These are phyloP conservation scores for Salix arbutifolia DNA, from an alignment of 345 rosid species.

Conservation along the genomic window DNA sequence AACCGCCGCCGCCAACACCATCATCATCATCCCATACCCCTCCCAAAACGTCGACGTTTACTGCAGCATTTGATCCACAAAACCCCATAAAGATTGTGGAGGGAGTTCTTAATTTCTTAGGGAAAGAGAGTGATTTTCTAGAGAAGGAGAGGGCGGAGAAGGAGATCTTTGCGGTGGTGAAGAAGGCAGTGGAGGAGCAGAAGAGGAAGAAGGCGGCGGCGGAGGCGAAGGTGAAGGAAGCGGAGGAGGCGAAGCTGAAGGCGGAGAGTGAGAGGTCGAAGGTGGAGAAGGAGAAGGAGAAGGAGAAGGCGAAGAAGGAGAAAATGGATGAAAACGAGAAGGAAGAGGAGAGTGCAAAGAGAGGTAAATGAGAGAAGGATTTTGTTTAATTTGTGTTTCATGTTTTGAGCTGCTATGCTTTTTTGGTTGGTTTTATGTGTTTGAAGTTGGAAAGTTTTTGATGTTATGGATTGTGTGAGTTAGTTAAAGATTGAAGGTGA, in stretches of 20 bases:
- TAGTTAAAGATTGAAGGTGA: not conserved
- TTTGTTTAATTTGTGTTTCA: not conserved
- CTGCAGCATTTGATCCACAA: conserved; percentile 54
- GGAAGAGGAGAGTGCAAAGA: conserved; percentile 3
- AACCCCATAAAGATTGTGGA: conserved; percentile 64
- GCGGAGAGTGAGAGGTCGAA: conserved; percentile 26
- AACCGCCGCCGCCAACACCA: not conserved
- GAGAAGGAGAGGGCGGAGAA: conserved; percentile 51
- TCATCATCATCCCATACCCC: conserved; percentile 9
- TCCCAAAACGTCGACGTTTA: conserved; percentile 30
- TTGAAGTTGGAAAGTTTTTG: not conserved
- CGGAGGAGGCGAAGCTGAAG: conserved; percentile 29
- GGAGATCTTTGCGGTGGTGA: conserved; percentile 55
- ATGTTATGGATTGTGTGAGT: not conserved
- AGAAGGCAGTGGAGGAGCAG: conserved; percentile 48
- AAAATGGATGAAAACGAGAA: conserved; percentile 10
- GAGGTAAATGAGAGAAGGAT: not conserved
- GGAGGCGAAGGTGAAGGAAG: not conserved
- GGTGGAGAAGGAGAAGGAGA: not conserved
- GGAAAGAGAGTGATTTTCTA: conserved; percentile 62
- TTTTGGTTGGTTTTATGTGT: not conserved
- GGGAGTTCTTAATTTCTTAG: conserved; percentile 66
- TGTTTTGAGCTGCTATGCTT: not conserved
- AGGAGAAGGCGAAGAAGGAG: not conserved
- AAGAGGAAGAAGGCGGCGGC: conserved; percentile 30